Evolutionary conservation across 306 rosid species (phyloP).

Genomic region (Echinosophora koreensis): DNA sequence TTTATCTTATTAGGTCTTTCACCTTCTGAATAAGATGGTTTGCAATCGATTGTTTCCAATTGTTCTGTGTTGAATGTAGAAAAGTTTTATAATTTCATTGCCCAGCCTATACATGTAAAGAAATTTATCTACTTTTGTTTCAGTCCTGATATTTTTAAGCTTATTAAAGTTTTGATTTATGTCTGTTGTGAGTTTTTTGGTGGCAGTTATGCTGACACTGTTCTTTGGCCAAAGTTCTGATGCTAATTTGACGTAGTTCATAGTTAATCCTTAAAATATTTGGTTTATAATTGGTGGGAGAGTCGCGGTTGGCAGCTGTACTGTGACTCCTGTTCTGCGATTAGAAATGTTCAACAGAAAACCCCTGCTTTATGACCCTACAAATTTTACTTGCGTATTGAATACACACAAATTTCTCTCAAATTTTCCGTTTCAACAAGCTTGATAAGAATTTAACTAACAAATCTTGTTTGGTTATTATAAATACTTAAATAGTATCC

Average conservation of each 20-base stretch:
- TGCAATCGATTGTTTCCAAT: slow-evolving; percentile 31
- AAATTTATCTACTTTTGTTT: slow-evolving; percentile 34
- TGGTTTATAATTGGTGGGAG: slow-evolving; percentile 32
- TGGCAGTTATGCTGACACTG: slow-evolving; percentile 1
- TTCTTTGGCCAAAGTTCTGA: slow-evolving; percentile 25
- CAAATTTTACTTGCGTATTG: not conserved
- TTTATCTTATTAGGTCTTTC: slow-evolving; percentile 38
- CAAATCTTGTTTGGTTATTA: not conserved
- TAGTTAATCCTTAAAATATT: not conserved
- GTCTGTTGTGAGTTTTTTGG: not conserved
- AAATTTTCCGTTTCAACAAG: slow-evolving; percentile 16
- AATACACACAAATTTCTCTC: not conserved
- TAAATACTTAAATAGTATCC: not conserved
- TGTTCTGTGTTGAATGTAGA: slow-evolving; percentile 18
- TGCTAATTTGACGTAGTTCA: slow-evolving; percentile 2
- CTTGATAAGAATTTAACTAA: slow-evolving; percentile 19
- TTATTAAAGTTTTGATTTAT: slow-evolving; percentile 4
- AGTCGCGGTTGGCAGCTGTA: not conserved
- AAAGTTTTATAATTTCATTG: slow-evolving; percentile 18
- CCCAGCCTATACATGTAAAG: not conserved
- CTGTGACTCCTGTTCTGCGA: slow-evolving; percentile 14
- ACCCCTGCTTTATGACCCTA: slow-evolving; percentile 22
- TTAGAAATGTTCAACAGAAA: not conserved
- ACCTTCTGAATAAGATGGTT: slow-evolving; percentile 33
- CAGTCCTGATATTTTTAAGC: slow-evolving; percentile 3